Conservation (phyloP, 2,329 filamentous ascomycete genomes). For the Trichophyton schoenleinii region DNA sequence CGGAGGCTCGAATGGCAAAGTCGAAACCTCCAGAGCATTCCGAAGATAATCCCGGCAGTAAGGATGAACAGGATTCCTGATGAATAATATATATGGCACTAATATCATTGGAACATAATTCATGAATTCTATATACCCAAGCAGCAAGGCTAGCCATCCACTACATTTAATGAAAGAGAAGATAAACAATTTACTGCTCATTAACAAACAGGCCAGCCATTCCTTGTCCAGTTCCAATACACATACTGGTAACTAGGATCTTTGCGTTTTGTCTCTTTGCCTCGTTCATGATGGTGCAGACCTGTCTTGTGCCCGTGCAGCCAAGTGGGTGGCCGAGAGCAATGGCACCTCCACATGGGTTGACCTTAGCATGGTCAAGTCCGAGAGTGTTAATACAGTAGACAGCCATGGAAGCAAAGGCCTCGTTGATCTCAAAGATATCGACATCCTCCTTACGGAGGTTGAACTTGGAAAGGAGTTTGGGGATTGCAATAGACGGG, state of each 20-base stretch:
- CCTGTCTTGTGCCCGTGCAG: slow-evolving; percentile 77
- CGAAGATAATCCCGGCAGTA: background rate
- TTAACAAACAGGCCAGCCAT: slow-evolving; percentile 57
- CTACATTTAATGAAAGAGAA: background rate
- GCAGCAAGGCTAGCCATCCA: background rate
- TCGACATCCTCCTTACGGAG: slow-evolving; percentile 73
- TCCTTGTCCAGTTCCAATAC: slow-evolving; percentile 54
- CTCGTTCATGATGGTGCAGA: slow-evolving; percentile 83
- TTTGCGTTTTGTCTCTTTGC: slow-evolving; percentile 74
- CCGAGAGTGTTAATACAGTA: slow-evolving; percentile 67
- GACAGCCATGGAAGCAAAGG: slow-evolving; percentile 94
- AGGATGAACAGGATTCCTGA: background rate
- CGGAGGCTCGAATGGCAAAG: slow-evolving; percentile 52
- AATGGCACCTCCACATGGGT: slow-evolving; percentile 86
- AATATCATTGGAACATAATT: background rate
- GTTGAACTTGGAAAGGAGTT: slow-evolving; percentile 71
- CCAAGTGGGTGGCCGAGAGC: slow-evolving; percentile 84
- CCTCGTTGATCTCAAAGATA: slow-evolving; percentile 90
- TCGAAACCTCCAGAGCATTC: background rate
- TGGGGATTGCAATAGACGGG: slow-evolving; percentile 51
- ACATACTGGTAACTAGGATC: slow-evolving; percentile 88
- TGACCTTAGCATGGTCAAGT: slow-evolving; percentile 59
- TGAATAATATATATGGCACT: background rate
- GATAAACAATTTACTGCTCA: slow-evolving; percentile 36
- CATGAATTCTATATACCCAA: background rate